Evolutionary conservation across 2,329 filamentous ascomycete genomes (phyloP).

Genomic region (Colletotrichum abscissum): DNA sequence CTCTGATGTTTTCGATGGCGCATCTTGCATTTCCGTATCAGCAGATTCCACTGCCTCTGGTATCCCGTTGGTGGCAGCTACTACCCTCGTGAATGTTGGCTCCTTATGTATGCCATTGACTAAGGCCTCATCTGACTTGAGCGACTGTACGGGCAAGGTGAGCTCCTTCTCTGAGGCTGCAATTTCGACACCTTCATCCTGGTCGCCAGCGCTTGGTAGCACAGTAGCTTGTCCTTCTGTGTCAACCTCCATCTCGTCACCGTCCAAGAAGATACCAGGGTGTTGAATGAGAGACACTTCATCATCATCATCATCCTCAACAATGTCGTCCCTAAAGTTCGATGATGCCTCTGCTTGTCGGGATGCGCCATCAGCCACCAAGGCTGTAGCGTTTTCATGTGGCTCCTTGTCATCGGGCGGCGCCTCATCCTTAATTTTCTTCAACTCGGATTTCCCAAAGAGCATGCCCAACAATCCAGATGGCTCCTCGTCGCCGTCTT

Average conservation of each 20-base stretch:
- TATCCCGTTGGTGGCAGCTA: not conserved
- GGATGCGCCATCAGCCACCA: not conserved
- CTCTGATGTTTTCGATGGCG: slow-evolving; percentile 5
- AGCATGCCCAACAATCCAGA: slow-evolving; percentile 66
- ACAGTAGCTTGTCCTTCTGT: not conserved
- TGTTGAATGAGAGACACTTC: slow-evolving; percentile 48
- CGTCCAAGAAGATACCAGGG: slow-evolving; percentile 38
- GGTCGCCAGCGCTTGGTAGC: not conserved
- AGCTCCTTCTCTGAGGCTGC: not conserved
- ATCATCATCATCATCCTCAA: slow-evolving; percentile 43
- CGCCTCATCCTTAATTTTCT: slow-evolving; percentile 57
- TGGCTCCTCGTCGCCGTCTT: slow-evolving; percentile 52
- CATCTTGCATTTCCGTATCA: slow-evolving; percentile 50
- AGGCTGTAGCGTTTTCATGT: slow-evolving; percentile 28
- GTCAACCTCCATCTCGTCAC: slow-evolving; percentile 25
- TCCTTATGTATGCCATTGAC: not conserved
- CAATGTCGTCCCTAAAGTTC: slow-evolving; percentile 40
- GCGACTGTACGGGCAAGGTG: not conserved
- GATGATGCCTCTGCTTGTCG: slow-evolving; percentile 15
- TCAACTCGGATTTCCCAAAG: slow-evolving; percentile 69
- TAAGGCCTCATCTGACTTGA: not conserved
- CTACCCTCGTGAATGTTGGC: not conserved
- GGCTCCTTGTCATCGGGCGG: slow-evolving; percentile 43
- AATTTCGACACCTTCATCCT: not conserved
- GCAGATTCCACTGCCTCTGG: slow-evolving; percentile 35